These are phyloP conservation scores for Pterocarpus macrocarpus DNA, from an alignment of 306 rosid species.

Conservation along the genomic window DNA sequence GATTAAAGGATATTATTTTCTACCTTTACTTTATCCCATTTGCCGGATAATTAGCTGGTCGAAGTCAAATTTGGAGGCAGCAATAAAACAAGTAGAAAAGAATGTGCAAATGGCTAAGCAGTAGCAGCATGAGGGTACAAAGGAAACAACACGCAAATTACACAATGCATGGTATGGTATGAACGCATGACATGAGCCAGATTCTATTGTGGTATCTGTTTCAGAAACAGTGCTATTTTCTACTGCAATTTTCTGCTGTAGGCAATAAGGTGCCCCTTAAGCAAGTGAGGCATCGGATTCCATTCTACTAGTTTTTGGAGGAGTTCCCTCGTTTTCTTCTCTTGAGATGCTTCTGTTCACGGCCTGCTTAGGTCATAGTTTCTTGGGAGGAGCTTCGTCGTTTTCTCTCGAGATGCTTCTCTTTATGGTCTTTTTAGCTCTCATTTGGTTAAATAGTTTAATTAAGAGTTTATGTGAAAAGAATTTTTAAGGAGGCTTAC, in stretches of 20 bases:
- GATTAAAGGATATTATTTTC: neutral
- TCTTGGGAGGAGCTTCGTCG: too few species aligned
- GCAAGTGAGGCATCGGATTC: constrained; percentile 36
- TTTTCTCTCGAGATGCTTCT: too few species aligned
- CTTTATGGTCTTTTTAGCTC: too few species aligned
- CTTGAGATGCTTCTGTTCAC: neutral
- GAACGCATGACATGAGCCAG: neutral
- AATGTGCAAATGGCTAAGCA: constrained; percentile 1
- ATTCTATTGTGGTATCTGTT: neutral
- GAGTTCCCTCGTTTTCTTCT: constrained; percentile 11
- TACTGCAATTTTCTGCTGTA: neutral
- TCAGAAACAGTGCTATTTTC: neutral
- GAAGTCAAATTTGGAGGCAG: constrained; percentile 26
- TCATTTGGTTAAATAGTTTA: too few species aligned
- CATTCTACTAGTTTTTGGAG: neutral
- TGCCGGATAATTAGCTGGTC: neutral
- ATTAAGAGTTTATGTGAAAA: too few species aligned
- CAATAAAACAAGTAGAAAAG: neutral
- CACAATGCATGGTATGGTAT: neutral
- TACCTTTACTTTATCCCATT: neutral
- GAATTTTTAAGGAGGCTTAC: too few species aligned
- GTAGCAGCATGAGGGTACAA: neutral
- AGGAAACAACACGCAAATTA: constrained; percentile 6
- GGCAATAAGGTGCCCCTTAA: neutral
- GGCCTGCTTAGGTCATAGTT: too few species aligned